phyloP scores from a whole-genome alignment of 2,329 filamentous ascomycete genomes.

The Mollisia scopiformis region DNA sequence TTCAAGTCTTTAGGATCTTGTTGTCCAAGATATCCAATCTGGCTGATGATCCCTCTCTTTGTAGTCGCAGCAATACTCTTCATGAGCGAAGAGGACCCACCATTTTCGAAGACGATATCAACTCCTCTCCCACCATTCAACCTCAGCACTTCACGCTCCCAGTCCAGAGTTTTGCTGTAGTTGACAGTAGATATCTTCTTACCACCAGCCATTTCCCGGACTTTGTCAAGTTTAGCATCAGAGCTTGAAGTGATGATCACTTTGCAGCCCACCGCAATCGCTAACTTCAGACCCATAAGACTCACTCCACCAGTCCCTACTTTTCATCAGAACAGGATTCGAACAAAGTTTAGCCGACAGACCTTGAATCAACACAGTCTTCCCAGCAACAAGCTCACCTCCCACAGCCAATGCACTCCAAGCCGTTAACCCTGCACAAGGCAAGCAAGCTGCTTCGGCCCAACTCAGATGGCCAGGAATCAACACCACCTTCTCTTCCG shows the following conservation, averaged over 20 bases:
- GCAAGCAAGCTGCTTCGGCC: constrained; percentile 49
- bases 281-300: constrained; percentile 20
- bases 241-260: constrained; percentile 55
- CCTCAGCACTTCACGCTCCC: constrained; percentile 50
- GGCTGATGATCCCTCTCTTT: constrained; percentile 3
- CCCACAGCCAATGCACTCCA: constrained; percentile 51
- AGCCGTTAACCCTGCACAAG: constrained; percentile 49
- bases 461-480: constrained; percentile 48
- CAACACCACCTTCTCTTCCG: constrained; percentile 27
- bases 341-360: not conserved
- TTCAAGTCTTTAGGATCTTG: not conserved
- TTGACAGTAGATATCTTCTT: constrained; percentile 49
- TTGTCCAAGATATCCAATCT: not conserved
- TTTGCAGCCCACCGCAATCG: constrained; percentile 27
- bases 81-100: constrained; percentile 41
- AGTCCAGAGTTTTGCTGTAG: constrained; percentile 53
- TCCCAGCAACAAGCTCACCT: constrained; percentile 40
- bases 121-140: constrained; percentile 48
- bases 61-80: constrained; percentile 2
- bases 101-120: constrained; percentile 56
- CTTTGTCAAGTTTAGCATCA: constrained; percentile 51
- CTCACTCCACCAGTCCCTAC: constrained; percentile 39
- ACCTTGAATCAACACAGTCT: constrained; percentile 42
- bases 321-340: not conserved
- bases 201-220: constrained; percentile 47